Evolutionary conservation across 2,329 filamentous ascomycete genomes (phyloP).

Genomic region (Dothidotthia symphoricarpi): DNA sequence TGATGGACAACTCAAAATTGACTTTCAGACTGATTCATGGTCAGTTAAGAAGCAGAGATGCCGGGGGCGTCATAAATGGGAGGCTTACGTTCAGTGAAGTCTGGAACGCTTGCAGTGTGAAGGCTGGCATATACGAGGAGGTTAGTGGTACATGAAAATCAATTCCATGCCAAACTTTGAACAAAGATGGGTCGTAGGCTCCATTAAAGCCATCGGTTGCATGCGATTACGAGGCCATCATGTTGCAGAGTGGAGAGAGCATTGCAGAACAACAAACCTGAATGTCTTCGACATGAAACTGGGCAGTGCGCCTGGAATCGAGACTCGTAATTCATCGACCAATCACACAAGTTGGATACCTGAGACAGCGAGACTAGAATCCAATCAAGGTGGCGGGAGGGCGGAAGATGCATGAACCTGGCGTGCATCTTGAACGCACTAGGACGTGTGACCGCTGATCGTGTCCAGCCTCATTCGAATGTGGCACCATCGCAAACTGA

Average conservation of each 20-base stretch:
- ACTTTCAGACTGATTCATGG: neutral
- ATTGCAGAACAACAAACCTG: constrained; percentile 36
- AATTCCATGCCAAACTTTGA: too few species aligned
- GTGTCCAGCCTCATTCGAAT: too few species aligned
- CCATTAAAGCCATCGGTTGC: constrained; percentile 12
- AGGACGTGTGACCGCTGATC: constrained; percentile 27
- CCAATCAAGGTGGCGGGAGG: constrained; percentile 23
- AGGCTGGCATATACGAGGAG: neutral
- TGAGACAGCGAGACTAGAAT: constrained; percentile 6
- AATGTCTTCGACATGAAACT: constrained; percentile 36
- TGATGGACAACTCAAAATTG: constrained; percentile 1
- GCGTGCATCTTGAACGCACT: constrained; percentile 23
- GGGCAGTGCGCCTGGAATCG: constrained; percentile 18
- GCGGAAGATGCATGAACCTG: constrained; percentile 16
- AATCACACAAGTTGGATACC: constrained; percentile 23
- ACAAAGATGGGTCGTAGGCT: too few species aligned
- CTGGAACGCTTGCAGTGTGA: constrained; percentile 10
- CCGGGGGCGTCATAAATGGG: constrained; percentile 1
- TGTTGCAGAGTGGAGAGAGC: constrained; percentile 20
- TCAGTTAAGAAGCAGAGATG: constrained; percentile 1
- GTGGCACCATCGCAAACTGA: too few species aligned
- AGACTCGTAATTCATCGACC: constrained; percentile 18
- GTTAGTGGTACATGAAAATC: too few species aligned
- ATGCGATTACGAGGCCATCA: constrained; percentile 21
- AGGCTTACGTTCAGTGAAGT: constrained; percentile 5